These are phyloP conservation scores for Taphrina betulina DNA, from an alignment of 1,139 yeast species.

Conservation along the genomic window DNA sequence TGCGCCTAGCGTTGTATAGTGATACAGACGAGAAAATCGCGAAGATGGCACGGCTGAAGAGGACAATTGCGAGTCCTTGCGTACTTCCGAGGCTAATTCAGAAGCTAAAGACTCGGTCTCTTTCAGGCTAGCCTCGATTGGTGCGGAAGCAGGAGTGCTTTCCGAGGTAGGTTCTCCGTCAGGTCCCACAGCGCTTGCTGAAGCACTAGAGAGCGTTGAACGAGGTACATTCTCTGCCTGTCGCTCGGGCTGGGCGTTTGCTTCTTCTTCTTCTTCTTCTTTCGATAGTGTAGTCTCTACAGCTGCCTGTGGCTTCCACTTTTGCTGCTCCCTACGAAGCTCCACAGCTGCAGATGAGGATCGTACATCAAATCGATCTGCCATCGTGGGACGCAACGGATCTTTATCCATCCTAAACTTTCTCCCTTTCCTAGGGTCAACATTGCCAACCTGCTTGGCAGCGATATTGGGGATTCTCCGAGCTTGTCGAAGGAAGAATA, in stretches of 20 bases:
- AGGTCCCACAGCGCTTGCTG: neutral
- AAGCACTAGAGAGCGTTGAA: too few species aligned
- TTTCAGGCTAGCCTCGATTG: neutral
- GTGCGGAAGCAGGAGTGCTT: neutral
- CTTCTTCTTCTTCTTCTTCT: neutral
- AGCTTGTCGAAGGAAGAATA: slow-evolving; percentile 4
- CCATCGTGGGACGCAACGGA: slow-evolving; percentile 1
- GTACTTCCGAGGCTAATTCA: too few species aligned
- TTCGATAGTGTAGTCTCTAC: neutral
- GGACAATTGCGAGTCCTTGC: neutral
- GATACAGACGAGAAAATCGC: slow-evolving; percentile 80
- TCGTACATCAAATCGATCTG: slow-evolving; percentile 18
- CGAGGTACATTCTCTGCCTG: neutral
- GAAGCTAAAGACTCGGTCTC: neutral
- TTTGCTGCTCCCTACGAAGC: neutral
- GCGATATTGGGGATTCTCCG: slow-evolving; percentile 1
- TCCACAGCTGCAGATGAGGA: neutral
- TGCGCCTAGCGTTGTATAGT: slow-evolving; percentile 90
- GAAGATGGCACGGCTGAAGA: slow-evolving; percentile 62
- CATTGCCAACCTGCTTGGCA: neutral
- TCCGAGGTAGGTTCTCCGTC: too few species aligned
- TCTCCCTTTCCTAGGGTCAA: neutral
- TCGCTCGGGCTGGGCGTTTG: neutral
- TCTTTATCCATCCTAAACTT: slow-evolving; percentile 2
- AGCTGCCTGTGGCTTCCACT: neutral